These are phyloP conservation scores for Pichiaceae sp. DNA, from an alignment of 1,139 yeast genomes.

Conservation along the genomic window DNA sequence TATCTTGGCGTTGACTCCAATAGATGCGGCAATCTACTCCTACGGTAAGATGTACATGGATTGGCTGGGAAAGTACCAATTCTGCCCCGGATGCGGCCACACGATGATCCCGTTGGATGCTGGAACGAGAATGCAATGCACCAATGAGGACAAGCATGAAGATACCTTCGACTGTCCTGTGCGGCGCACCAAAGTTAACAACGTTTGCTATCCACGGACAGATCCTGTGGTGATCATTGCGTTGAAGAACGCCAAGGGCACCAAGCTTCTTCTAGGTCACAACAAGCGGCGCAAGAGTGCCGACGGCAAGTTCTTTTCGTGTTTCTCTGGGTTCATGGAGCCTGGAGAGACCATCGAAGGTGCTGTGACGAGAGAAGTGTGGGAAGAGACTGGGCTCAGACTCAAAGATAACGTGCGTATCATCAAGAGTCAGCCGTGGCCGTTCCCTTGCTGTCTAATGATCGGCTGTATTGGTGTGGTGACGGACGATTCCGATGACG, in stretches of 20 bases:
- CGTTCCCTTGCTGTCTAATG: constrained; percentile 90
- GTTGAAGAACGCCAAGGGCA: constrained; percentile 51
- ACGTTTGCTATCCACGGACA: constrained; percentile 81
- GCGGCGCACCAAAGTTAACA: constrained; percentile 39
- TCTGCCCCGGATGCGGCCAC: constrained; percentile 86
- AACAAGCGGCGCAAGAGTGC: constrained; percentile 30
- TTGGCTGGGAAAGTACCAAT: constrained; percentile 70
- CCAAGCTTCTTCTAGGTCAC: constrained; percentile 65
- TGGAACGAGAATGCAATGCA: constrained; percentile 72
- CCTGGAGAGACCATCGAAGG: constrained; percentile 89
- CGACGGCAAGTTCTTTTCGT: constrained; percentile 53
- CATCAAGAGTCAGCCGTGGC: constrained; percentile 87
- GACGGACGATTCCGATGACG: constrained; percentile 49
- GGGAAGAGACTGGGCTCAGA: constrained; percentile 91
- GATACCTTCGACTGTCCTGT: constrained; percentile 38
- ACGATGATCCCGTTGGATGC: constrained; percentile 65
- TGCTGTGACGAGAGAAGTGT: constrained; percentile 80
- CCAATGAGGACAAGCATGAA: constrained; percentile 22
- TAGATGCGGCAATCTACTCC: constrained; percentile 61
- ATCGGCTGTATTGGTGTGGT: constrained; percentile 84
- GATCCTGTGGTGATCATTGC: constrained; percentile 85
- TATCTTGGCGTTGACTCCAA: constrained; percentile 27
- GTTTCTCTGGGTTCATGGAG: constrained; percentile 93
- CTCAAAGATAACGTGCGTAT: constrained; percentile 46
- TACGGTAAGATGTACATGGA: constrained; percentile 82